These are phyloP conservation scores for Malassezia cuniculi DNA, from an alignment of 1,284 basidiomycete genomes.

Conservation along the genomic window DNA sequence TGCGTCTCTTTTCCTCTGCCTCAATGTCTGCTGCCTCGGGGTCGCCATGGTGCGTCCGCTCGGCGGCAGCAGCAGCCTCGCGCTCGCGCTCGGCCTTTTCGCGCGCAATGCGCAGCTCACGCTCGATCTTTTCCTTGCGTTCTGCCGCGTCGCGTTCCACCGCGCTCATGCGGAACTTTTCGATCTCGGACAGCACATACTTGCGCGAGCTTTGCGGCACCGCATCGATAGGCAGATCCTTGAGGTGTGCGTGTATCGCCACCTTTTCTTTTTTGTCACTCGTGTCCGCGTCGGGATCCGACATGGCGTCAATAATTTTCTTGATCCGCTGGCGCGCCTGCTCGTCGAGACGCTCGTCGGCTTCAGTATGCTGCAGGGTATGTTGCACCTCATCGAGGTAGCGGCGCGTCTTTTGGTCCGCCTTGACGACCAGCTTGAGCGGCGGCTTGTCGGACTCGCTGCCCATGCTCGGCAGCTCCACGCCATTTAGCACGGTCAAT, in stretches of 20 bases:
- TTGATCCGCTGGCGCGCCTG: constrained; percentile 52
- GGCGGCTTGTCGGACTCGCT: constrained; percentile 16
- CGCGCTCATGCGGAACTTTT: constrained; percentile 52
- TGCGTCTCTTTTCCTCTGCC: constrained; percentile 10
- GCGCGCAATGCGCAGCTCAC: constrained; percentile 25
- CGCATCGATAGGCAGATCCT: constrained; percentile 85
- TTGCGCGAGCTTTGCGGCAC: constrained; percentile 88
- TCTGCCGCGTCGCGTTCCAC: constrained; percentile 38
- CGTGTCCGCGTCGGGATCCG: constrained; percentile 53
- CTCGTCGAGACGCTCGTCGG: constrained; percentile 20
- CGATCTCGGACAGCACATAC: constrained; percentile 84
- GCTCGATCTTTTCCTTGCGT: constrained; percentile 27
- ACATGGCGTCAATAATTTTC: constrained; percentile 39
- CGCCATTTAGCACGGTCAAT: constrained; percentile 63
- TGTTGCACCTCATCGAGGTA: constrained; percentile 72
- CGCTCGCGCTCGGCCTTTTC: constrained; percentile 17
- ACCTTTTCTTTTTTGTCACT: constrained; percentile 47
- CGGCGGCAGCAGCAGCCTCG: constrained; percentile 3
- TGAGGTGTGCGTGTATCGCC: constrained; percentile 80
- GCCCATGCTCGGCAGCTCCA: constrained; percentile 54
- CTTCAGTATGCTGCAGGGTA: constrained; percentile 65
- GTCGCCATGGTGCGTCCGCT: constrained; percentile 11
- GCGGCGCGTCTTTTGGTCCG: constrained; percentile 77
- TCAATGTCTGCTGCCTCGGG: constrained; percentile 18
- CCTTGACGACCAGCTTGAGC: constrained; percentile 65